These are phyloP conservation scores for Botrytis fragariae DNA, from an alignment of 2,329 filamentous ascomycete genomes.

Conservation along the genomic window DNA sequence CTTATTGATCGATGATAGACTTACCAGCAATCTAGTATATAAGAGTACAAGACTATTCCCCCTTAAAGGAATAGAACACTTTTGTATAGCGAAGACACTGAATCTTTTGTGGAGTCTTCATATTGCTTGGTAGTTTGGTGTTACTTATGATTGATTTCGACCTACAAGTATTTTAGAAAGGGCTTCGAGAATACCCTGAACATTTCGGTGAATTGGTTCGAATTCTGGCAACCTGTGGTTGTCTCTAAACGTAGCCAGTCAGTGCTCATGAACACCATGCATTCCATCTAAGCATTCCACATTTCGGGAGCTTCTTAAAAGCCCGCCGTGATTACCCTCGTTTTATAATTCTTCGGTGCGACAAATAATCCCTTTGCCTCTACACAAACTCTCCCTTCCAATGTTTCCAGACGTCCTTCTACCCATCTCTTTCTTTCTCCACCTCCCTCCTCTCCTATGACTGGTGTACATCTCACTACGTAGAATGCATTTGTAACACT, in stretches of 20 bases:
- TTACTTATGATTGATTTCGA: neutral
- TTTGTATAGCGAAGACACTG: neutral
- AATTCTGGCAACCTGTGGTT: neutral
- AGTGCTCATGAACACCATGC: neutral
- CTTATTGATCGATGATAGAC: neutral
- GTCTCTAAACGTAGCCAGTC: neutral
- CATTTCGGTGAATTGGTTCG: neutral
- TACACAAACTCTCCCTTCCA: conserved; percentile 56
- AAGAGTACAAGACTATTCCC: neutral
- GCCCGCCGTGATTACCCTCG: conserved; percentile 21
- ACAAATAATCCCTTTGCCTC: conserved; percentile 59
- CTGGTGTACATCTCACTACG: conserved; percentile 52
- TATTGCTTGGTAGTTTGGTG: neutral
- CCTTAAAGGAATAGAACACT: neutral
- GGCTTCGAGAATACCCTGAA: neutral
- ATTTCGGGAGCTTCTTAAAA: conserved; percentile 17
- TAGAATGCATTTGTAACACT: conserved; percentile 62
- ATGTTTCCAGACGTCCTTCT: conserved; percentile 51
- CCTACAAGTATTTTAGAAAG: neutral
- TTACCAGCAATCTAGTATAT: neutral
- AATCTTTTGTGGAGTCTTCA: neutral
- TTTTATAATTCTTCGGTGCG: conserved; percentile 47
- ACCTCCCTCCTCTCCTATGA: conserved; percentile 37
- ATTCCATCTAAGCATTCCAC: neutral
- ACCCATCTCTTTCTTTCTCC: conserved; percentile 45